These are phyloP conservation scores for Phytophthora citrophthora DNA, from an alignment of 352 stramenopile genomes.

Conservation along the genomic window DNA sequence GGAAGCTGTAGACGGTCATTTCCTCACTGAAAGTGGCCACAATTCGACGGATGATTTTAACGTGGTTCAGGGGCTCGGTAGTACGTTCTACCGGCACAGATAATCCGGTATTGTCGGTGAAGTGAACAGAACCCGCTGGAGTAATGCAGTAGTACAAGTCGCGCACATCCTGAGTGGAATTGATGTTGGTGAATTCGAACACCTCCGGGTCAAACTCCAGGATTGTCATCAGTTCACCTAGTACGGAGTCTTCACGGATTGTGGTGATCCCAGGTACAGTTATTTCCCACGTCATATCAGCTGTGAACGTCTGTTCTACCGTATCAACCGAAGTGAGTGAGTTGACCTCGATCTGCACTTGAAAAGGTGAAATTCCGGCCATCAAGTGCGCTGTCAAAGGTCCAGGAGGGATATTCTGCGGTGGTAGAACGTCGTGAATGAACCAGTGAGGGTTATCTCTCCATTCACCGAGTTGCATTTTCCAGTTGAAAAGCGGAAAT, in stretches of 20 bases:
- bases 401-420: neutral
- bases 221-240: neutral
- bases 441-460: neutral
- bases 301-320: neutral
- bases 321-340: neutral
- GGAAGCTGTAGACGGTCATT: constrained; percentile 63
- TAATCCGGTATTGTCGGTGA: neutral
- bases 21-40: constrained; percentile 32
- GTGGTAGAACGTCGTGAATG: neutral
- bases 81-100: neutral
- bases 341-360: neutral
- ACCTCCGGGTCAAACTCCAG: neutral
- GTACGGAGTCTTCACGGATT: neutral
- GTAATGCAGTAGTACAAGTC: neutral
- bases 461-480: neutral
- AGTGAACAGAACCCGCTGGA: neutral
- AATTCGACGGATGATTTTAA: neutral
- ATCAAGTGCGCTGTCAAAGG: neutral
- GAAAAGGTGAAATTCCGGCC: neutral
- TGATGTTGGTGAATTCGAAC: neutral
- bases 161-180: neutral
- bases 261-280: neutral
- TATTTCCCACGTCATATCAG: neutral
- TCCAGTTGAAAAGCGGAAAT: neutral
- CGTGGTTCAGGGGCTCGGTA: neutral